These are phyloP conservation scores for Endotrypanum monterogeii DNA, from an alignment of 208 protist genomes.

Conservation along the genomic window DNA sequence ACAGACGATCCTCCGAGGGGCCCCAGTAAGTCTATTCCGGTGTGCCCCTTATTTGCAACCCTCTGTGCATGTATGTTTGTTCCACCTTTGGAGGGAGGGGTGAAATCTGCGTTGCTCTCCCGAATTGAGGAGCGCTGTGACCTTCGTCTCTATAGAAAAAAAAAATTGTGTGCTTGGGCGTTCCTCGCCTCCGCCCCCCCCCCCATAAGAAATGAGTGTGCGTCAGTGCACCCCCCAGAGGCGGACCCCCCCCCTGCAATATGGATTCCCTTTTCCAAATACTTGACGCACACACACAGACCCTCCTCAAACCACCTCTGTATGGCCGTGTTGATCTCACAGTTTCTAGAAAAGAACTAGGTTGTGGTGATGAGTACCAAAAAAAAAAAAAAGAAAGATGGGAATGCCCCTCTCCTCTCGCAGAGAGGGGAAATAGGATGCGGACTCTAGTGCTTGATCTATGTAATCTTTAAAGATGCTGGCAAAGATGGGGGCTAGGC, in stretches of 20 bases:
- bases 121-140: not conserved
- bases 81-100: not conserved
- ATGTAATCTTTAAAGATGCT: not conserved
- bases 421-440: constrained; percentile 6
- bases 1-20: no score
- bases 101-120: not conserved
- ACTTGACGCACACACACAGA: no score
- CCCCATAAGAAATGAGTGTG: constrained; percentile 2
- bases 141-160: constrained; percentile 2
- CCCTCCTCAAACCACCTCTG: not conserved
- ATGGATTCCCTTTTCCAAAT: not conserved
- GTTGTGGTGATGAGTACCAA: not conserved
- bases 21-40: no score
- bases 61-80: not conserved
- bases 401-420: not conserved
- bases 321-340: not conserved
- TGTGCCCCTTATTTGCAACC: not conserved
- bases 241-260: not conserved
- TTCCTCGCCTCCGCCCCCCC: not conserved
- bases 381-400: not conserved
- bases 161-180: not conserved
- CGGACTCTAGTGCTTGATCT: constrained; percentile 11
- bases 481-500: no score
- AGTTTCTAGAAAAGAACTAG: not conserved
- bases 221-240: not conserved